A percentile compares a stretch with the other conserved stretches of the same genome.
phyloP scores from a whole-genome alignment of 768 basidiomycete genomes.

The Boletus rubescentipes region DNA sequence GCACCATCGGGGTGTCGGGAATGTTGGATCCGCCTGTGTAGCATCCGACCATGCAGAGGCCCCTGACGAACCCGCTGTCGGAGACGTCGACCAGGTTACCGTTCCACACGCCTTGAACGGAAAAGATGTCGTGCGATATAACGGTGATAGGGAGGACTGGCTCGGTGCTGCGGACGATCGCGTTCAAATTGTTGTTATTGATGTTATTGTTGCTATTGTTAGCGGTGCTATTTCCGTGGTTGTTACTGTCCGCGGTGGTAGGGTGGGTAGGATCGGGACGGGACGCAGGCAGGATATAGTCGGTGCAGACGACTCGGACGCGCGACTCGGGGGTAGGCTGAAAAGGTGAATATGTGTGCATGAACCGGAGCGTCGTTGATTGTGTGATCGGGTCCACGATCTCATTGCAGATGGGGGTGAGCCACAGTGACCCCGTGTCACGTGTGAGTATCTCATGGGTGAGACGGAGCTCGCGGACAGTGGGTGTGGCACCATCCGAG shows the following conservation, averaged over 20 bases:
- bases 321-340: not conserved
- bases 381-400: conserved; percentile 7
- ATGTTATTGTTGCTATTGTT: not conserved
- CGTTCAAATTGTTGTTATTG: not conserved
- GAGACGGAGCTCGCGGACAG: conserved; percentile 18
- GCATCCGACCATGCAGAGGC: conserved; percentile 1
- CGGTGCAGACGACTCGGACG: conserved; percentile 16
- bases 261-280: not conserved
- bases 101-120: conserved; percentile 9
- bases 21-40: not conserved
- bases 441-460: conserved; percentile 19
- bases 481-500: not conserved
- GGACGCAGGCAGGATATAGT: conserved; percentile 9
- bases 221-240: not conserved
- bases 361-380: conserved; percentile 22
- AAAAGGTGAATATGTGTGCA: conserved; percentile 11
- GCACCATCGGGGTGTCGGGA: not conserved
- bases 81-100: conserved; percentile 18
- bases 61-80: conserved; percentile 16
- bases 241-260: not conserved
- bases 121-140: conserved; percentile 10
- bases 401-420: conserved; percentile 12
- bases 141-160: conserved; percentile 9
- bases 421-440: conserved; percentile 9
- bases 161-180: conserved; percentile 7